These are phyloP conservation scores for Litchi chinensis DNA, from an alignment of 345 rosid genomes.

Conservation along the genomic window DNA sequence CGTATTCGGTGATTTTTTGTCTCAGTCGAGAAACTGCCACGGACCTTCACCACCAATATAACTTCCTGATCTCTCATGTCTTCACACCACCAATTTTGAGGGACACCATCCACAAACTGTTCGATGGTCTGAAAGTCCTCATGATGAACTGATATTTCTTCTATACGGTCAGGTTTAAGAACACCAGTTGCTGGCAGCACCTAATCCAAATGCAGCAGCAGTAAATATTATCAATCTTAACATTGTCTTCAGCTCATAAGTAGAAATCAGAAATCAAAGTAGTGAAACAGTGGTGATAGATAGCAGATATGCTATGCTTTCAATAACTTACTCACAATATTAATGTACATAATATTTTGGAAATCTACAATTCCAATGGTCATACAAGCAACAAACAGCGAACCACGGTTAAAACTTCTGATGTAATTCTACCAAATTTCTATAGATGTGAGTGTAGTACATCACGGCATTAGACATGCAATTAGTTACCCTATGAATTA, in stretches of 20 bases:
- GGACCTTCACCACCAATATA: conserved; percentile 56
- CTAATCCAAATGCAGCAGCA: conserved; percentile 29
- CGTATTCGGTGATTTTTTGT: conserved; percentile 67
- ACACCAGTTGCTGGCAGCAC: conserved; percentile 72
- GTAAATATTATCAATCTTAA: not conserved
- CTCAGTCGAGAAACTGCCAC: conserved; percentile 57
- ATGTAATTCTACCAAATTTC: not conserved
- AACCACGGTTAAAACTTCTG: too few relatives aligned
- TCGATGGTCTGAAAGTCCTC: conserved; percentile 68
- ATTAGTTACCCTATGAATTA: not conserved
- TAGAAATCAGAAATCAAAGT: not conserved
- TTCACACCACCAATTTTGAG: conserved; percentile 77
- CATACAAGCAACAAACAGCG: not conserved
- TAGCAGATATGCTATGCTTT: not conserved
- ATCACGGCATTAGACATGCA: not conserved
- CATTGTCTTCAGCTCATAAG: not conserved
- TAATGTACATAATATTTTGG: not conserved
- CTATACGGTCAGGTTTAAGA: conserved; percentile 53
- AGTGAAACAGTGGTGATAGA: not conserved
- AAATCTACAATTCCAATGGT: not conserved
- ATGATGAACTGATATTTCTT: conserved; percentile 56
- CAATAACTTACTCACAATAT: not conserved
- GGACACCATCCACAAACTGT: conserved; percentile 68
- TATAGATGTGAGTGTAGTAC: not conserved
- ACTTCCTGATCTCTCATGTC: conserved; percentile 72